Evolutionary conservation across 2,329 filamentous ascomycete species (phyloP).

Genomic region (Acrodontium crateriforme): DNA sequence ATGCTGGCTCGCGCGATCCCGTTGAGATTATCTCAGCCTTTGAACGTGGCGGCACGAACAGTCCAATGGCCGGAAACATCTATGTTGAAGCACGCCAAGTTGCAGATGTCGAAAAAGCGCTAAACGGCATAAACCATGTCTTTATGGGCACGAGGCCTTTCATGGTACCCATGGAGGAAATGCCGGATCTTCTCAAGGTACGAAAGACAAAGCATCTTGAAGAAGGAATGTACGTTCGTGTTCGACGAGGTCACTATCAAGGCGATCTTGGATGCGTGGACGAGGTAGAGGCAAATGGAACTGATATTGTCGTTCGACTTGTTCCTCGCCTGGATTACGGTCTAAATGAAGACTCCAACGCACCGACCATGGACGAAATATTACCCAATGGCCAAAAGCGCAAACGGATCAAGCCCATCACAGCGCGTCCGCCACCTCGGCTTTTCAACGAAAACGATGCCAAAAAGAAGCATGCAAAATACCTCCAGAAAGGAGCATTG

Average conservation of each 20-base stretch:
- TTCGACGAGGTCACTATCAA: conserved; percentile 68
- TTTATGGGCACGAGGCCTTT: conserved; percentile 80
- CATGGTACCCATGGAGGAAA: conserved; percentile 88
- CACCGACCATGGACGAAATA: conserved; percentile 21
- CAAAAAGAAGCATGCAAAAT: conserved; percentile 66
- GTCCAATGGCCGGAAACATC: conserved; percentile 73
- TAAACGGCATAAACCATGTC: conserved; percentile 76
- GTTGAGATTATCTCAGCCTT: conserved; percentile 81
- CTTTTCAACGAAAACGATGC: conserved; percentile 90
- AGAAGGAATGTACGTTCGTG: conserved; percentile 81
- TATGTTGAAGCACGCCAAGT: conserved; percentile 87
- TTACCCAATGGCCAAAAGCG: conserved; percentile 53
- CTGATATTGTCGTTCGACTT: conserved; percentile 73
- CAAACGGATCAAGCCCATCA: conserved; percentile 45
- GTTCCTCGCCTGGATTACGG: conserved; percentile 91
- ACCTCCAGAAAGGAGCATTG: conserved; percentile 34
- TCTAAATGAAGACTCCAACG: conserved; percentile 59
- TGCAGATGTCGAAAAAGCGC: conserved; percentile 67
- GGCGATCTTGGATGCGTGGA: conserved; percentile 86
- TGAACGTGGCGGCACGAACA: conserved; percentile 58
- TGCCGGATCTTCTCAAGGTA: conserved; percentile 88
- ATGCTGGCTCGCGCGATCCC: conserved; percentile 61
- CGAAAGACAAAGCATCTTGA: conserved; percentile 74
- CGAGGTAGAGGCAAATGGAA: conserved; percentile 82
- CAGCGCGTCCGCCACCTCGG: conserved; percentile 67